phyloP scores from a whole-genome alignment of 805 yeast genomes.

The Starmerella etchellsii region DNA sequence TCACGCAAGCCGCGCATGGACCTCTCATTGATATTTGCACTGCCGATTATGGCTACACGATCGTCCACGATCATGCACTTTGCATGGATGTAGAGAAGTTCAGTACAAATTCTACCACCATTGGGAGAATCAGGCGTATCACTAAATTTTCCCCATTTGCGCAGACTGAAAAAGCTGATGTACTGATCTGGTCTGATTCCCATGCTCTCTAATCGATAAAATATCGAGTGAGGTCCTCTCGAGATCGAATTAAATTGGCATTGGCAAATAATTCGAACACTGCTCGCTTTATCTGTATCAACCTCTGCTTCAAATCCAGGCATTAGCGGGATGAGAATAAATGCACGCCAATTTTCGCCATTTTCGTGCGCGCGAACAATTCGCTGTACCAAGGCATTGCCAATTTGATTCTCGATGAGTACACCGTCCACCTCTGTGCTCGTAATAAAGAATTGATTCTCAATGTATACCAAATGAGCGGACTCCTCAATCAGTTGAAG shows the following conservation, averaged over 20 bases:
- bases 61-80: constrained; percentile 88
- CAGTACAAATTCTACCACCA: constrained; percentile 51
- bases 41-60: constrained; percentile 83
- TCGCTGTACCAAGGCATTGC: constrained; percentile 95
- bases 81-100: constrained; percentile 88
- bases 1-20: constrained; percentile 91
- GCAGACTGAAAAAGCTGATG: constrained; percentile 76
- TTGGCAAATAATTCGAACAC: constrained; percentile 92
- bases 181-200: constrained; percentile 84
- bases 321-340: constrained; percentile 85
- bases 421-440: constrained; percentile 70
- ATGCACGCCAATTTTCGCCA: constrained; percentile 74
- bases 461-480: constrained; percentile 85
- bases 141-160: constrained; percentile 94
- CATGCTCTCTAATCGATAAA: constrained; percentile 60
- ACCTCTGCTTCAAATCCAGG: constrained; percentile 95
- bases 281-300: constrained; percentile 83
- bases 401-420: constrained; percentile 74
- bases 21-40: constrained; percentile 94
- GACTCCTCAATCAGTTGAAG: constrained; percentile 80
- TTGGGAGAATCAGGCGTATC: constrained; percentile 22
- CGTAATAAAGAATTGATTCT: constrained; percentile 88
- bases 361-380: constrained; percentile 76
- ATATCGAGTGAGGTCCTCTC: constrained; percentile 77
- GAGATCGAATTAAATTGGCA: constrained; percentile 91